Evolutionary conservation across 768 basidiomycete genomes (phyloP).

Genomic region (Fomitopsis pulvina): DNA sequence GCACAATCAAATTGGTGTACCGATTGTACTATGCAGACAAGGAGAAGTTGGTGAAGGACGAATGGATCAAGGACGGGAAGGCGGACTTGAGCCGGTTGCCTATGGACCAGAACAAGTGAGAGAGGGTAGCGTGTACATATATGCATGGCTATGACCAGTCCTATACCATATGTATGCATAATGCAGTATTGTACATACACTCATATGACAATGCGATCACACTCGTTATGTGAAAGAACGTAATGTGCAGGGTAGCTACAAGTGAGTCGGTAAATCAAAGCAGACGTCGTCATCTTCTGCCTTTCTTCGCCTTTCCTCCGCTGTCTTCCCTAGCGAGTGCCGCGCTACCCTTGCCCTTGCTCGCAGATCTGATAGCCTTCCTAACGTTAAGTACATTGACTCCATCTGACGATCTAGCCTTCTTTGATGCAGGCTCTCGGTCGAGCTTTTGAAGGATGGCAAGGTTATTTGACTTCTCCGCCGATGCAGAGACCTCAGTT

Average conservation of each 20-base stretch:
- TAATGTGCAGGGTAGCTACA: too few relatives aligned
- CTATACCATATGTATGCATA: background rate
- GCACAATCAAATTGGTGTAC: slow-evolving; percentile 90
- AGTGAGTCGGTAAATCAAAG: background rate
- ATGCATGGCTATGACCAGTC: background rate
- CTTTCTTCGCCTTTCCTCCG: slow-evolving; percentile 16
- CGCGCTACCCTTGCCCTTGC: slow-evolving; percentile 59
- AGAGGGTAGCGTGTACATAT: background rate
- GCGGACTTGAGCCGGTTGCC: slow-evolving; percentile 42
- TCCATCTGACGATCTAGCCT: slow-evolving; percentile 39
- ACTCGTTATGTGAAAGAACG: background rate
- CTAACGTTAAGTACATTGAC: slow-evolving; percentile 69
- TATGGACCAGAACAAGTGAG: slow-evolving; percentile 21
- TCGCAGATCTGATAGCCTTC: slow-evolving; percentile 79
- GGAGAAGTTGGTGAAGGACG: slow-evolving; percentile 76
- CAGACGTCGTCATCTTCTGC: slow-evolving; percentile 9
- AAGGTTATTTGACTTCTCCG: slow-evolving; percentile 70
- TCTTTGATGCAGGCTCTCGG: slow-evolving; percentile 53
- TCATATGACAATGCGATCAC: slow-evolving; percentile 10
- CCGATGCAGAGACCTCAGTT: slow-evolving; percentile 53
- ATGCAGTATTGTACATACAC: slow-evolving; percentile 13
- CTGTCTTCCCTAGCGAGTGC: slow-evolving; percentile 43
- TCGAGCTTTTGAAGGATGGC: slow-evolving; percentile 75
- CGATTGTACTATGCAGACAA: slow-evolving; percentile 65
- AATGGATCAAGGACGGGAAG: slow-evolving; percentile 80